phyloP scores from a whole-genome alignment of 129 eudicot genomes.

The Pulicaria dysenterica region DNA sequence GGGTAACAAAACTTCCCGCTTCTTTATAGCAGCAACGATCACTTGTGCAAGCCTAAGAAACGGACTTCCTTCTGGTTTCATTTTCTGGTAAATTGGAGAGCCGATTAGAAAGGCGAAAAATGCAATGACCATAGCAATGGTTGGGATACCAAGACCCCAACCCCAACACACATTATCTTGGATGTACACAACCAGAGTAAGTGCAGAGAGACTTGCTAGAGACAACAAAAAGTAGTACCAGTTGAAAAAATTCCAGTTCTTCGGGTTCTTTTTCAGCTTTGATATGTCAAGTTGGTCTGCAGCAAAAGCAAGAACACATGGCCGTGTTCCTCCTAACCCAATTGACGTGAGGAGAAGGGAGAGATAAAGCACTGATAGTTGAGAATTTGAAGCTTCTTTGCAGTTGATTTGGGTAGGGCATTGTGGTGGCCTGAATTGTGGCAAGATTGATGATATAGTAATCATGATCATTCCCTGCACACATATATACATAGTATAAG shows the following conservation, averaged over 20 bases:
- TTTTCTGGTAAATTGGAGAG: slow-evolving; percentile 36
- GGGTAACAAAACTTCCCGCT: slow-evolving; percentile 28
- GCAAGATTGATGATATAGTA: slow-evolving; percentile 51
- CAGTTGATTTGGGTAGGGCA: slow-evolving; percentile 43
- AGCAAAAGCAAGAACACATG: slow-evolving; percentile 50
- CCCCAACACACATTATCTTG: slow-evolving; percentile 50
- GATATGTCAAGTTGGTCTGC: slow-evolving; percentile 43
- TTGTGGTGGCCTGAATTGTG: slow-evolving; percentile 52
- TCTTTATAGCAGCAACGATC: slow-evolving; percentile 37
- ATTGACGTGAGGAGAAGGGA: slow-evolving; percentile 40
- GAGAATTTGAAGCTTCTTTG: slow-evolving; percentile 43
- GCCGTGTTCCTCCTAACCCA: slow-evolving; percentile 49
- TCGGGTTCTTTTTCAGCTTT: slow-evolving; percentile 26
- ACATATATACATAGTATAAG: no score
- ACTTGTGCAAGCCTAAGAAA: slow-evolving; percentile 44
- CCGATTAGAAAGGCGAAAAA: slow-evolving; percentile 33
- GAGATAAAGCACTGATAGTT: slow-evolving; percentile 38
- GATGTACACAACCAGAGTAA: slow-evolving; percentile 41
- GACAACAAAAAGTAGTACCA: slow-evolving; percentile 33
- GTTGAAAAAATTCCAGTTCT: slow-evolving; percentile 44
- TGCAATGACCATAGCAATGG: slow-evolving; percentile 37
- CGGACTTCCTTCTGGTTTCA: slow-evolving; percentile 43
- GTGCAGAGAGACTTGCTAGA: slow-evolving; percentile 29
- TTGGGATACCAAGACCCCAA: slow-evolving; percentile 47
- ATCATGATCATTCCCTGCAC: slow-evolving; percentile 58